Evolutionary conservation across 2,329 filamentous ascomycete species (phyloP), one percentile per base, ranked within the genome.

Genomic region (Pseudogymnoascus sp.): DNA sequence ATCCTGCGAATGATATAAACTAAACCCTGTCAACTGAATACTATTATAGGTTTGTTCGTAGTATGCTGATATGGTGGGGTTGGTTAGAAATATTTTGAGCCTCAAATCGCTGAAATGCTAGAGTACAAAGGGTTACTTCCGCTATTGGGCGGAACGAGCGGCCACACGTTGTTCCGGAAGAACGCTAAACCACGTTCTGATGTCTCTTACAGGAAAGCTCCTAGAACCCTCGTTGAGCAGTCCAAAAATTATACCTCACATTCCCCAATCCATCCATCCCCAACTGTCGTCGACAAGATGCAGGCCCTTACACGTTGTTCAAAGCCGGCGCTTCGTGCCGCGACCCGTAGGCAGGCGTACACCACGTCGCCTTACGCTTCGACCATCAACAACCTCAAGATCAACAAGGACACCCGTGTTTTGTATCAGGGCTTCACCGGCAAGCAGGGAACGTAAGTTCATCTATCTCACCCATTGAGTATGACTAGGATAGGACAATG

Each of bases 361-460:
- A 78, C 82, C 68, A 82, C 82, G 65, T 84, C 86, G 68, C 84
- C 85, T 66, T 93, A 93, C 76, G 78, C 86, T 69, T 77, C 84
- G 72, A 93, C 90, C 64, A 81, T 88, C 74, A 80, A 88, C 73
- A 97, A 97, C 83, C 85, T 97, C 73, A 89, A 91, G 79, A 92
- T 97, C 82, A 96, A 92, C 78, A 75, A 81, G 76, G 88, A 97
- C 70, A 99, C 94, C 71, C 95, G 94, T 81, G 91, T 99, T 69
- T 81, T 97, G 73, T 97, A 86, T 82, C 94, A 99, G 81, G 94
- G 94, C 70, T 97, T 97, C 78, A 97, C 93, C 63, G 93, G 93
- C 76, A 94, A 91, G 83, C 92, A 96, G 84, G 91, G 91, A 88
- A 93, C 89, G 89, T 92, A 77, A 79, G 88, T 87, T 61, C 48